phyloP scores from a whole-genome alignment of 1,284 basidiomycete genomes.

The Trichosporon sp. region DNA sequence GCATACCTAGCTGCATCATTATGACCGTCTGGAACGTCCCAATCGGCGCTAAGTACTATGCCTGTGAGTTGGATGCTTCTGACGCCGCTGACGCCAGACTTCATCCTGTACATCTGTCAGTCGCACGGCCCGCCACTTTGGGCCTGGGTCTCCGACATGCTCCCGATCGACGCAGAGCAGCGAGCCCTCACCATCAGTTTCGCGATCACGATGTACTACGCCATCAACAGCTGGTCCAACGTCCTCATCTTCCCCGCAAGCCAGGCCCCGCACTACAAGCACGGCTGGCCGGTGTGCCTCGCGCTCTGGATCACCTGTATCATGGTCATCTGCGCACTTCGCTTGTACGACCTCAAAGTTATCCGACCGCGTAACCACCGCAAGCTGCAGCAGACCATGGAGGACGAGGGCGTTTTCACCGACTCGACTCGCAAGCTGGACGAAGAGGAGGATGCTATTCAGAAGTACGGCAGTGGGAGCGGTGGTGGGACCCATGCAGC shows the following conservation, averaged over 20 bases:
- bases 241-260: conserved; percentile 41
- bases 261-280: conserved; percentile 38
- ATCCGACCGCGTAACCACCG: conserved; percentile 1
- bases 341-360: conserved; percentile 17
- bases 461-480: not conserved
- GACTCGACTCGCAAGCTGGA: not conserved
- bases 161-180: conserved; percentile 42
- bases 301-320: conserved; percentile 30
- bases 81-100: conserved; percentile 26
- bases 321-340: conserved; percentile 22
- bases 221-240: conserved; percentile 37
- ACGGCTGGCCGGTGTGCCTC: conserved; percentile 38
- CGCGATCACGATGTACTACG: conserved; percentile 24
- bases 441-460: not conserved
- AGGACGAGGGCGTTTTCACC: not conserved
- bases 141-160: conserved; percentile 42
- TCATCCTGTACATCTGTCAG: conserved; percentile 35
- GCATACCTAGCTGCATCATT: conserved; percentile 37
- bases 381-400: not conserved
- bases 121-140: conserved; percentile 41
- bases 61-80: conserved; percentile 23
- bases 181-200: conserved; percentile 41
- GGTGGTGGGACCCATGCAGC: not conserved
- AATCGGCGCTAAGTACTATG: conserved; percentile 39
- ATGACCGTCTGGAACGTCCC: conserved; percentile 44